These are phyloP conservation scores for Hyaloraphidium curvatum DNA, from an alignment of 192 early-diverging fungal species.

Conservation along the genomic window DNA sequence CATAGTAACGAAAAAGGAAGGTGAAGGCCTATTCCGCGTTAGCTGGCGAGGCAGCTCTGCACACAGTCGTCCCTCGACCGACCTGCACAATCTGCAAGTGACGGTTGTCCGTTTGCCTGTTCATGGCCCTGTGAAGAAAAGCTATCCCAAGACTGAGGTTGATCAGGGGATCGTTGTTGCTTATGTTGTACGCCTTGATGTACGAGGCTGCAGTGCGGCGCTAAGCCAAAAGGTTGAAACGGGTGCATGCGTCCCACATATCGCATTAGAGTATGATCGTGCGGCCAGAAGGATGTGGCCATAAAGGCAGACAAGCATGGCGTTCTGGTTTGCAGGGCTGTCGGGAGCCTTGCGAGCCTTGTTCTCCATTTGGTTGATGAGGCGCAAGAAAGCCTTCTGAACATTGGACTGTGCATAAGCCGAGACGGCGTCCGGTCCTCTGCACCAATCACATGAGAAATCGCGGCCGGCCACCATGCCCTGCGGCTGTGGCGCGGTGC, in stretches of 20 bases:
- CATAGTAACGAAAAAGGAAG: slow-evolving; percentile 40
- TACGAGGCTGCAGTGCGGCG: slow-evolving; percentile 10
- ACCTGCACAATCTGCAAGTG: slow-evolving; percentile 43
- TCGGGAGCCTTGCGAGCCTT: slow-evolving; percentile 7
- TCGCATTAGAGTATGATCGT: slow-evolving; percentile 32
- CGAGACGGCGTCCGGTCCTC: slow-evolving; percentile 19
- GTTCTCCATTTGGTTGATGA: slow-evolving; percentile 22
- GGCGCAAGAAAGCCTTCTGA: slow-evolving; percentile 34
- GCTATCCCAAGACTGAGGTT: slow-evolving; percentile 39
- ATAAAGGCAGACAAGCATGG: slow-evolving; percentile 29
- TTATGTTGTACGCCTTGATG: slow-evolving; percentile 28
- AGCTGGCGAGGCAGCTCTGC: slow-evolving; percentile 3
- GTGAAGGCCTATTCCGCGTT: slow-evolving; percentile 22
- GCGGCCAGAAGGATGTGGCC: slow-evolving; percentile 37
- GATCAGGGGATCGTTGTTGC: slow-evolving; percentile 45
- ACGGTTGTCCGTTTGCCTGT: slow-evolving; percentile 45
- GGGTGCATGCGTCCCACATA: slow-evolving; percentile 16
- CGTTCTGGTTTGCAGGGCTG: slow-evolving; percentile 8
- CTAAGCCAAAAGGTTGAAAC: not conserved
- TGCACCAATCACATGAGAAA: slow-evolving; percentile 4
- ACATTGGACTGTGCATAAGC: slow-evolving; percentile 23
- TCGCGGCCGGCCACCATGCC: slow-evolving; percentile 14
- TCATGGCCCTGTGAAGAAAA: slow-evolving; percentile 42
- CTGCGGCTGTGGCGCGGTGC: not conserved
- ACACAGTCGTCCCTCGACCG: not conserved